These are phyloP conservation scores for Pseudovirgaria hyperparasitica DNA, from an alignment of 2,329 filamentous ascomycete genomes.

Conservation along the genomic window DNA sequence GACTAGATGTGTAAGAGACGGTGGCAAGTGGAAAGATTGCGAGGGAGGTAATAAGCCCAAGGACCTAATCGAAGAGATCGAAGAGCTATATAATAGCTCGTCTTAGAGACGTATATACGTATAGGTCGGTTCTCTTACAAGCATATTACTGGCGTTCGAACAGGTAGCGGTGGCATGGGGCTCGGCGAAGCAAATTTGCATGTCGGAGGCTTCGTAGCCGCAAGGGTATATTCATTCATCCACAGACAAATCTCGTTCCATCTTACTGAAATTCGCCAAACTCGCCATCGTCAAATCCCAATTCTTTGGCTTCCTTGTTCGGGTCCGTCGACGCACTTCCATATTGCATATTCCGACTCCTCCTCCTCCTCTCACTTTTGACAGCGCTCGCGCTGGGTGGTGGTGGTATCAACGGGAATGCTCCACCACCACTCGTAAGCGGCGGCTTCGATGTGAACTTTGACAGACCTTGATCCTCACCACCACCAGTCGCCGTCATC, in stretches of 20 bases:
- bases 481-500: constrained; percentile 29
- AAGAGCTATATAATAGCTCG: constrained; percentile 54
- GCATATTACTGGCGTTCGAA: constrained; percentile 1
- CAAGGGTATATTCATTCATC: no score
- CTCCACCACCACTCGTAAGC: constrained; percentile 28
- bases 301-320: constrained; percentile 37
- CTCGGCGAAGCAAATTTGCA: no score
- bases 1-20: constrained; percentile 74
- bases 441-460: constrained; percentile 68
- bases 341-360: constrained; percentile 31
- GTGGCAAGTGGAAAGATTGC: constrained; percentile 68
- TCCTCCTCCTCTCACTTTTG: constrained; percentile 46
- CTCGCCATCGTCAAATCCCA: constrained; percentile 79
- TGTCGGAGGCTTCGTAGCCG: no score
- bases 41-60: constrained; percentile 52
- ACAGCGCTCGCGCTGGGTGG: constrained; percentile 51
- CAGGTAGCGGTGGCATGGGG: not conserved
- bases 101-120: no score
- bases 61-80: constrained; percentile 64
- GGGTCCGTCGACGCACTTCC: not conserved
- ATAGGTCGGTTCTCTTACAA: no score
- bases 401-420: constrained; percentile 45
- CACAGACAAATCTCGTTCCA: constrained; percentile 1
- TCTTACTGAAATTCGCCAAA: constrained; percentile 65
- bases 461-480: constrained; percentile 28